Base-by-base conservation (phyloP, 192 early-diverging fungal species). In the Gamsiella multidivaricata region DNA sequence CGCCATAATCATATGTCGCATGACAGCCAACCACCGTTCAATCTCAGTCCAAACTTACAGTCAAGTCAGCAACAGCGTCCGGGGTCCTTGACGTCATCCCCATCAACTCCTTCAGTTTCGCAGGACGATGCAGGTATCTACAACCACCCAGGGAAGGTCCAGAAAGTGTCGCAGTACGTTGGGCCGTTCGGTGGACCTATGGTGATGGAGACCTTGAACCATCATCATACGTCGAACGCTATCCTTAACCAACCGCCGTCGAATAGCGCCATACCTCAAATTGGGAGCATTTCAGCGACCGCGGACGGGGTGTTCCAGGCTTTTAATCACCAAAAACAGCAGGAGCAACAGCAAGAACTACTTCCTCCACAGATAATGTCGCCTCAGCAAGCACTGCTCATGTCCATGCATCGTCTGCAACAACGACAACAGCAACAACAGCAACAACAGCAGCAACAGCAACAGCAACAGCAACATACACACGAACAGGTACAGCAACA, bases 151-250 rank as follows among this genome's bases (percentile, higher is more conserved):
- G 73, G 73, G 10, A 76, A 76, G 43, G 31, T 67, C 15, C 64
- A 68, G 45, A 76, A 68, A 46, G 58, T 76, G 20, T 76, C 65
- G 6, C 73, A 76, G 58, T 68, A 61, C n/a, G 43, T 76, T 9
- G 65, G 65, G 3, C 73, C 73, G 5, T 76, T 76, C 31, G 73
- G 73, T 5, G 73, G 73, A 17, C 73, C 73, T 3, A 11, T 55
- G n/a, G 73, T 65, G 18, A 66, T 76, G 59, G 73, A 76, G 45
- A 67, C 58, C 32, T 34, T 76, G 20, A 67, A 41, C 28, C 64
- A 67, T 22, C 68, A 68, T 22, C 73, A 76, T 28, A 76, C 65
- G 0, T 62, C 73, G 3, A 62, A 56, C 5, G 65, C 73, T 6
- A 76, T 76, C 25, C 43, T 76, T 18, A 76, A 41, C 14, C 73